These are phyloP conservation scores for Hericium alpestre DNA, from an alignment of 768 basidiomycete genomes.

Conservation along the genomic window DNA sequence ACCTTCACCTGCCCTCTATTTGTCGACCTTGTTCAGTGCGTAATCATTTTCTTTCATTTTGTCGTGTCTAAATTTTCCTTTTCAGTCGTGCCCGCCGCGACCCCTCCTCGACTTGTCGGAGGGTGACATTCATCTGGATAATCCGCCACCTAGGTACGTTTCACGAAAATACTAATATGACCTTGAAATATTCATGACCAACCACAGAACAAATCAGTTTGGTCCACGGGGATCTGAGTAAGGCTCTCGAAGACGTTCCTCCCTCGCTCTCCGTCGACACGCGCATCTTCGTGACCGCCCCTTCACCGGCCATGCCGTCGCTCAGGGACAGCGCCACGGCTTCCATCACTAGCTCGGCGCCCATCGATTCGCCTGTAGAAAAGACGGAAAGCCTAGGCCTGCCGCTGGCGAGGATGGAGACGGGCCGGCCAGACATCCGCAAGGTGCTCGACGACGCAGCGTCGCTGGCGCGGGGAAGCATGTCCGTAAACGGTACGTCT, in stretches of 20 bases:
- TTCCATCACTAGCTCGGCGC: conserved; percentile 19
- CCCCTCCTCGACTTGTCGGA: conserved; percentile 19
- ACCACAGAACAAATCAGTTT: not conserved
- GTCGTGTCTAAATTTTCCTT: not conserved
- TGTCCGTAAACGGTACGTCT: conserved; percentile 36
- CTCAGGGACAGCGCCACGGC: not conserved
- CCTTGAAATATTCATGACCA: not conserved
- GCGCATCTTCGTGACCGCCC: not conserved
- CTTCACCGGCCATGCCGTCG: not conserved
- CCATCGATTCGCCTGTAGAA: conserved; percentile 16
- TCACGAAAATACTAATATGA: not conserved
- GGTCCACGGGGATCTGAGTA: not conserved
- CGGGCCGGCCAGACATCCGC: not conserved
- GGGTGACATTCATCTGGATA: conserved; percentile 32
- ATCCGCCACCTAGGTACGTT: conserved; percentile 27
- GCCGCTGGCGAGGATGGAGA: not conserved
- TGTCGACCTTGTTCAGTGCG: conserved; percentile 31
- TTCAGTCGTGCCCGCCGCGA: conserved; percentile 19
- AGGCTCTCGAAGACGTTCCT: not conserved
- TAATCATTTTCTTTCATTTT: not conserved
- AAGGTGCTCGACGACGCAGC: not conserved
- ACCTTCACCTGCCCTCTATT: conserved; percentile 37
- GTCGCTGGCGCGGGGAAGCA: conserved; percentile 12
- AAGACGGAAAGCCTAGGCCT: not conserved
- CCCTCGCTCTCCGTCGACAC: not conserved